Evolutionary conservation across 768 basidiomycete genomes (phyloP).

Genomic region (Boletus reticuloceps): DNA sequence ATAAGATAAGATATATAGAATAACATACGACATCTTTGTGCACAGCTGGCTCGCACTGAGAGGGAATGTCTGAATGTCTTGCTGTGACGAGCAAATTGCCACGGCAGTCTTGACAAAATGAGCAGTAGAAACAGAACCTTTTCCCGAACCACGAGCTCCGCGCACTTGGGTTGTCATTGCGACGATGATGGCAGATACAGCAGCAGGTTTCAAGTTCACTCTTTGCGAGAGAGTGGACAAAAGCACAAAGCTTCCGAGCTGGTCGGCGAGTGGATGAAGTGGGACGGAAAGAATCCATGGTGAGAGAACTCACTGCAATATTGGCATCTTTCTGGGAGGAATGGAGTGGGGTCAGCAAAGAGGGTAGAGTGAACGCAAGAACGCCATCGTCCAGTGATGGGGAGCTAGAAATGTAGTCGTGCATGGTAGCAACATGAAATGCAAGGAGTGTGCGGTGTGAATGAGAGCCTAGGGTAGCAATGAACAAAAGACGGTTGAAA

Average conservation of each 20-base stretch:
- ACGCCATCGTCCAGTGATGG: constrained; percentile 63
- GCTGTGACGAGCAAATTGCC: constrained; percentile 63
- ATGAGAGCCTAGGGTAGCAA: constrained; percentile 28
- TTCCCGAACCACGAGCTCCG: constrained; percentile 16
- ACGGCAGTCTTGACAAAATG: constrained; percentile 67
- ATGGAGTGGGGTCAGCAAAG: constrained; percentile 57
- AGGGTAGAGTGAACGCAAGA: constrained; percentile 62
- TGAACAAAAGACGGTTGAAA: background rate
- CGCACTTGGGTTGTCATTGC: constrained; percentile 51
- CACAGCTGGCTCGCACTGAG: constrained; percentile 39
- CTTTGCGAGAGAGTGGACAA: constrained; percentile 69
- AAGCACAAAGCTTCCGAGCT: constrained; percentile 76
- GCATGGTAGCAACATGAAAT: constrained; percentile 77
- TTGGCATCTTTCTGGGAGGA: constrained; percentile 43
- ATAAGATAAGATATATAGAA: background rate
- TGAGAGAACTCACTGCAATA: constrained; percentile 44
- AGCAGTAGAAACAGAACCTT: constrained; percentile 41
- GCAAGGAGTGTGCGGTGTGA: constrained; percentile 72
- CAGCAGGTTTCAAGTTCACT: constrained; percentile 54
- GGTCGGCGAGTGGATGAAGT: background rate
- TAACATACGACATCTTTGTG: constrained; percentile 49
- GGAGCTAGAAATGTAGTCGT: constrained; percentile 70
- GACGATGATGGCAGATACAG: constrained; percentile 56
- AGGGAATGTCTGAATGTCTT: constrained; percentile 47
- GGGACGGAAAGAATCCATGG: background rate